phyloP scores from a whole-genome alignment of 2,329 filamentous ascomycete species.

The Fusarium staphyleae region DNA sequence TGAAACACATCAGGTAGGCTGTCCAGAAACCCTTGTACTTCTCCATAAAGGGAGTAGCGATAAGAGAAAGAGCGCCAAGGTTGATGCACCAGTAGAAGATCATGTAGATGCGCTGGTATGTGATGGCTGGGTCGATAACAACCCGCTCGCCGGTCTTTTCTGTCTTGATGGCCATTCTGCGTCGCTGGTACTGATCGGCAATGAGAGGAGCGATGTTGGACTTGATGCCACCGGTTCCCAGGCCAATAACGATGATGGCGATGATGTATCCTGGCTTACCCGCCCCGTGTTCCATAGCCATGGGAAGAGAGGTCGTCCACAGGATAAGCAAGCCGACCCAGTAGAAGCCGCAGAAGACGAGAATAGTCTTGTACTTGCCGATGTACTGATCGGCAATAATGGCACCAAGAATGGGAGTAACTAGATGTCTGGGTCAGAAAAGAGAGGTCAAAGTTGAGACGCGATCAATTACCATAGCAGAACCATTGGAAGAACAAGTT shows the following conservation, averaged over 20 bases:
- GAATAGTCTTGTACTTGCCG: conserved; percentile 68
- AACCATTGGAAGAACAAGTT: conserved; percentile 64
- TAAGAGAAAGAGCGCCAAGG: conserved; percentile 71
- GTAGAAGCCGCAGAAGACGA: conserved; percentile 64
- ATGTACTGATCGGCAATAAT: conserved; percentile 65
- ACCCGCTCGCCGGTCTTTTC: conserved; percentile 63
- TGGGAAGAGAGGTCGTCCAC: conserved; percentile 57
- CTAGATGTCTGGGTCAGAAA: conserved; percentile 16
- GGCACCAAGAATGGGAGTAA: conserved; percentile 57
- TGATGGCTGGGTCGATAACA: conserved; percentile 71
- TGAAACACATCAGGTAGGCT: conserved; percentile 64
- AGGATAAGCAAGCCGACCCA: conserved; percentile 63
- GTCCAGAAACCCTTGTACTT: conserved; percentile 72
- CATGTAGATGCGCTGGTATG: conserved; percentile 74
- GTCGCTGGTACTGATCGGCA: conserved; percentile 70
- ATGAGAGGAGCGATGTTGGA: conserved; percentile 66
- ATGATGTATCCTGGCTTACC: conserved; percentile 60
- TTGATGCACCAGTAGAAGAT: conserved; percentile 80
- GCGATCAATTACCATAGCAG: conserved; percentile 45
- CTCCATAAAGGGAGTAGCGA: conserved; percentile 74
- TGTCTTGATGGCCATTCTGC: conserved; percentile 57
- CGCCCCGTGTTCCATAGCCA: conserved; percentile 47
- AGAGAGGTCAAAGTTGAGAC: neutral
- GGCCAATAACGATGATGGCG: conserved; percentile 67
- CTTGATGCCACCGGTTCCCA: conserved; percentile 75